These are phyloP conservation scores for Trypanosoma melophagium DNA, from an alignment of 208 protist species.

Conservation along the genomic window DNA sequence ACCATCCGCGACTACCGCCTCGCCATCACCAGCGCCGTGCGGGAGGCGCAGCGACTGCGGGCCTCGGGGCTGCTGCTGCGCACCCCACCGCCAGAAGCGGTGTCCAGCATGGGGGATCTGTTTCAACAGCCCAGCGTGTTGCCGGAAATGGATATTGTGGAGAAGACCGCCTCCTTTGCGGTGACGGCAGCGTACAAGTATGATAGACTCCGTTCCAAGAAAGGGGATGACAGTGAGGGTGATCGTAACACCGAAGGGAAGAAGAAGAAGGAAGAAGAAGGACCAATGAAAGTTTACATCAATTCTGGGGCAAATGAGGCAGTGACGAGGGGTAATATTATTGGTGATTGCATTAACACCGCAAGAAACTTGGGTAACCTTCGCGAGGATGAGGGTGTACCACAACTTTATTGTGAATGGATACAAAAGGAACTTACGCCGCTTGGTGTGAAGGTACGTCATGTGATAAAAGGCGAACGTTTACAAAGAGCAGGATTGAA, in stretches of 20 bases:
- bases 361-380: constrained; percentile 81
- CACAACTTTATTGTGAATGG: constrained; percentile 79
- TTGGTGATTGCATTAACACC: constrained; percentile 79
- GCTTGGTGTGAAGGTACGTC: constrained; percentile 50
- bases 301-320: constrained; percentile 39
- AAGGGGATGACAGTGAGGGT: not conserved
- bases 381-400: constrained; percentile 78
- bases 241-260: not conserved
- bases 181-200: constrained; percentile 80
- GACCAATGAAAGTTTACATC: constrained; percentile 44
- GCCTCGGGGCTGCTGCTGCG: constrained; percentile 29
- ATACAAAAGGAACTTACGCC: constrained; percentile 34
- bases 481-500: constrained; percentile 55
- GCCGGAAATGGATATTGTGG: constrained; percentile 41
- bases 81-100: constrained; percentile 22
- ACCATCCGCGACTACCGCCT: constrained; percentile 65
- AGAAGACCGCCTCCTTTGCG: constrained; percentile 70
- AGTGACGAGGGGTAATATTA: constrained; percentile 55
- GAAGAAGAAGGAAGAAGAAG: not conserved
- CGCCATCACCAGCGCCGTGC: constrained; percentile 72
- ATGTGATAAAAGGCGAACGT: constrained; percentile 55
- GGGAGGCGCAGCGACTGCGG: constrained; percentile 46
- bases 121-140: constrained; percentile 51
- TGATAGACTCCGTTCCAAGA: constrained; percentile 48
- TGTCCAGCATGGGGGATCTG: constrained; percentile 33